Percentiles rank a stretch among this genome's conserved stretches.
These are phyloP conservation scores for Rhodotorula mucilaginosa DNA, from an alignment of 1,284 basidiomycete genomes.

Conservation along the genomic window DNA sequence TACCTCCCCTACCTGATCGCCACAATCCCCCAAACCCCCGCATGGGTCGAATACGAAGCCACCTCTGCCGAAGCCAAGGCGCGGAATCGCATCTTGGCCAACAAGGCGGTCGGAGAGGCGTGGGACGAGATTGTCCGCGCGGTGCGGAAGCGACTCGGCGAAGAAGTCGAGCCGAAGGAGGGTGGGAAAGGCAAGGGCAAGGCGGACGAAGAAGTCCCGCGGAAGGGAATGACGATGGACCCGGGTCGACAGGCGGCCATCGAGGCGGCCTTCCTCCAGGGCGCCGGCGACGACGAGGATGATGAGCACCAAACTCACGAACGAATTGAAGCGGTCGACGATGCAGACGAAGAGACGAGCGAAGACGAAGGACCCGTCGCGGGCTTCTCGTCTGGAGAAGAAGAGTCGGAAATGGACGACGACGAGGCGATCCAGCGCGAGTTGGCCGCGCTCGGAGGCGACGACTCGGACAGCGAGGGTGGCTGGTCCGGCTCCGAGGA, in stretches of 20 bases:
- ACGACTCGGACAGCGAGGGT: constrained; percentile 36
- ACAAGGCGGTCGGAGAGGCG: constrained; percentile 38
- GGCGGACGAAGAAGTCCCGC: constrained; percentile 27
- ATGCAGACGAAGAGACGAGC: constrained; percentile 36
- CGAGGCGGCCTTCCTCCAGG: constrained; percentile 41
- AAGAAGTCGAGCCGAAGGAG: constrained; percentile 33
- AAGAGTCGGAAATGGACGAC: constrained; percentile 41
- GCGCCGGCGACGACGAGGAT: constrained; percentile 42
- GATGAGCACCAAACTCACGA: constrained; percentile 19
- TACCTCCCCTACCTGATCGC: constrained; percentile 34
- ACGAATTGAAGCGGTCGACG: background rate
- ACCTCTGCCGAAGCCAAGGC: constrained; percentile 33
- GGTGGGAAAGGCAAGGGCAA: constrained; percentile 27
- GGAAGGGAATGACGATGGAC: constrained; percentile 33
- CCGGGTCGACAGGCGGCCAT: constrained; percentile 22
- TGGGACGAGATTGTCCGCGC: constrained; percentile 34
- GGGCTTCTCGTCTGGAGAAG: constrained; percentile 36
- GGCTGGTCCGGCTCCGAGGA: constrained; percentile 36
- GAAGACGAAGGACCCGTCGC: constrained; percentile 45
- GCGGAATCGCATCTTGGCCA: constrained; percentile 44
- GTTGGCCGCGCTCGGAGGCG: constrained; percentile 18
- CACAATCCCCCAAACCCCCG: constrained; percentile 53
- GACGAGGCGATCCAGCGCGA: constrained; percentile 33
- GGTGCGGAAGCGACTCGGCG: constrained; percentile 34
- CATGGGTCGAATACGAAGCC: constrained; percentile 34